Conservation (phyloP, 2,329 filamentous ascomycete species). For the Ceratocystis papillata region DNA sequence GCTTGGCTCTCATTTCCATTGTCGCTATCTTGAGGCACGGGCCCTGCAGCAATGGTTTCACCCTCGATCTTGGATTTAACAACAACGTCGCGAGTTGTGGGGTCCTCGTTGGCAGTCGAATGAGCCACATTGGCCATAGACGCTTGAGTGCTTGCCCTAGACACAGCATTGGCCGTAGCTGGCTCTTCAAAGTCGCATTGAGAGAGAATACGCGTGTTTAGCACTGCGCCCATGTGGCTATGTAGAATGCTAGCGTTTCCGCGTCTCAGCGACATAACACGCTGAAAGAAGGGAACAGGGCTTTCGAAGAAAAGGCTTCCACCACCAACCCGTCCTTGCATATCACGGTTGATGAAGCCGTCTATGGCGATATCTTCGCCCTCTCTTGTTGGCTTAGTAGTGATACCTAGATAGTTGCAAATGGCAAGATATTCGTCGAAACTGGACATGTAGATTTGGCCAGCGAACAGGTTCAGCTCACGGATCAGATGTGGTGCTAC, state of each 20-base stretch:
- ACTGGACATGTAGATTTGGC: conserved; percentile 51
- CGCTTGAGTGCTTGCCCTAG: no score
- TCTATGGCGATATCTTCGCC: conserved; percentile 28
- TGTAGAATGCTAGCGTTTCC: conserved; percentile 34
- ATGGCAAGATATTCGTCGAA: conserved; percentile 44
- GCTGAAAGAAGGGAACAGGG: conserved; percentile 33
- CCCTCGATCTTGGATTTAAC: not conserved
- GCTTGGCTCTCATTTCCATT: no score
- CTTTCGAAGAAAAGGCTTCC: conserved; percentile 29
- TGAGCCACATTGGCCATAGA: no score
- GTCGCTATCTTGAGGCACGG: no score
- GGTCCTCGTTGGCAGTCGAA: not conserved
- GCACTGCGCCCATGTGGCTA: conserved; percentile 35
- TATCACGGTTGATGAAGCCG: conserved; percentile 31
- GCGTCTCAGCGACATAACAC: conserved; percentile 32
- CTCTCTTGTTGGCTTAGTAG: conserved; percentile 27
- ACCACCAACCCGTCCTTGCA: conserved; percentile 18
- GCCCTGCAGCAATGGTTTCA: not conserved
- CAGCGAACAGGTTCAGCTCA: conserved; percentile 55
- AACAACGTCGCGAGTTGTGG: not conserved
- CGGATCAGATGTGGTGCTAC: conserved; percentile 30
- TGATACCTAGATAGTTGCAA: conserved; percentile 44
- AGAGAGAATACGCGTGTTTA: conserved; percentile 30
- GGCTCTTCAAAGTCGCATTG: conserved; percentile 26
- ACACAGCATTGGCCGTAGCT: no score